Percentiles rank a stretch among this genome's conserved stretches.
phyloP scores from a whole-genome alignment of 2,329 filamentous ascomycete species.

The Neospermospora avenae region DNA sequence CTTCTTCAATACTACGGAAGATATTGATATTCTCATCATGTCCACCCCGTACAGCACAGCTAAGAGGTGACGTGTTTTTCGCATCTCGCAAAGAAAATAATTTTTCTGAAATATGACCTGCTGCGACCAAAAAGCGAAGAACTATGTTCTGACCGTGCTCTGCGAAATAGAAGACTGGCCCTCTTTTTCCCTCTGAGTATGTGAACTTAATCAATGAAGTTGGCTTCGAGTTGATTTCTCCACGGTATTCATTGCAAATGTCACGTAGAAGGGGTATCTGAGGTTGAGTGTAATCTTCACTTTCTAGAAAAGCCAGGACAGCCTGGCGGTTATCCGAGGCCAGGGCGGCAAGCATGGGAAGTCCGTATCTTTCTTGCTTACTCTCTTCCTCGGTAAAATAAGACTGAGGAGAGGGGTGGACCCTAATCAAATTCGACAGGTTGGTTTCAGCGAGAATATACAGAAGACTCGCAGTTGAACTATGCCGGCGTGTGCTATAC shows the following conservation, averaged over 20 bases:
- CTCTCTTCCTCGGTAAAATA: slow-evolving; percentile 27
- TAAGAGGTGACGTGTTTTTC: too few relatives aligned
- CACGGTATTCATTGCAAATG: not conserved
- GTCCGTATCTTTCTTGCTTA: slow-evolving; percentile 37
- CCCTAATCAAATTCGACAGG: slow-evolving; percentile 31
- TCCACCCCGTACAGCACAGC: too few relatives aligned
- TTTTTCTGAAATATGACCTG: too few relatives aligned
- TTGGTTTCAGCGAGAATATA: slow-evolving; percentile 40
- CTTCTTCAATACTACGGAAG: too few relatives aligned
- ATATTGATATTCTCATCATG: too few relatives aligned
- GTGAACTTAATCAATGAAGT: too few relatives aligned
- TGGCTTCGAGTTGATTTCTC: not conserved
- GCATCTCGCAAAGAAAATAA: too few relatives aligned
- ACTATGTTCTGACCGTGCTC: too few relatives aligned
- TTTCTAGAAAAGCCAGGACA: slow-evolving; percentile 25
- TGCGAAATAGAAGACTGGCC: too few relatives aligned
- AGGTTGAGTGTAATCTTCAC: too few relatives aligned
- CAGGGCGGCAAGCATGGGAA: slow-evolving; percentile 37
- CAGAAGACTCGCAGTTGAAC: slow-evolving; percentile 23
- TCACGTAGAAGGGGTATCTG: not conserved
- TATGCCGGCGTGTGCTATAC: slow-evolving; percentile 29
- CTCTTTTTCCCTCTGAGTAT: too few relatives aligned
- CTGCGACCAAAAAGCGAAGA: too few relatives aligned
- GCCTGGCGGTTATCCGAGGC: slow-evolving; percentile 30
- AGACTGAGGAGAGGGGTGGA: slow-evolving; percentile 18